Base-by-base conservation (phyloP, 257 asterid species). In the Rauvolfia tetraphylla region DNA sequence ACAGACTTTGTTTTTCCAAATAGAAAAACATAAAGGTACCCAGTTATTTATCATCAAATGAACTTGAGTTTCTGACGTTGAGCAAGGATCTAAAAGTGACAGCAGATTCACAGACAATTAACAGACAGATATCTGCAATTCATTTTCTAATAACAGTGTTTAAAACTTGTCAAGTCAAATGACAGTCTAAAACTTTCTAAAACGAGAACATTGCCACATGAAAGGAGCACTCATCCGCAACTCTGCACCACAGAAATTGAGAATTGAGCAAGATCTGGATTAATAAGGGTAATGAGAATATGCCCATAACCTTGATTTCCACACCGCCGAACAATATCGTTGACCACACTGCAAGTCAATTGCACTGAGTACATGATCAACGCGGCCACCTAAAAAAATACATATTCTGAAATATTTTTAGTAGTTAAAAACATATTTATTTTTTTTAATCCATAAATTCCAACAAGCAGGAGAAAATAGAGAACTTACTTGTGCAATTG, bases 181-280 rank as follows among this genome's bases (percentile, higher is more conserved):
- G 65, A 61, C 22, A 29, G 14, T 33, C 68, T 61, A 61, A n/a
- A 68, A 68, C 72, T 78, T 74, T 27, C 58, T 72, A 49, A 67
- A 70, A 81, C 65, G 36, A 31, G 51, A 72, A 81, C 75, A 76
- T 68, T 7, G 44, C 72, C 72, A 68, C 73, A 74, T 75, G n/a
- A n/a, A n/a, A n/a, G n/a, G n/a, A n/a, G n/a, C n/a, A n/a, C n/a
- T n/a, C n/a, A n/a, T n/a, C n/a, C 56, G 51, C 62, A 56, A 51
- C 67, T 33, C 25, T 25, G 25, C 57, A 39, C 44, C 71, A 41
- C 62, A 74, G 22, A n/a, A 74, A 62, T 39, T 59, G 31, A 70
- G 44, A 15, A 7, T 41, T 42, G 48, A 68, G 65, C 79, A 73
- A 54, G 57, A 74, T 67, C 76, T 27, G 69, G 75, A 79, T 33